Evolutionary conservation across 176 grass and related monocot species (phyloP).

Genomic region (Hsuehochloa calcarea): DNA sequence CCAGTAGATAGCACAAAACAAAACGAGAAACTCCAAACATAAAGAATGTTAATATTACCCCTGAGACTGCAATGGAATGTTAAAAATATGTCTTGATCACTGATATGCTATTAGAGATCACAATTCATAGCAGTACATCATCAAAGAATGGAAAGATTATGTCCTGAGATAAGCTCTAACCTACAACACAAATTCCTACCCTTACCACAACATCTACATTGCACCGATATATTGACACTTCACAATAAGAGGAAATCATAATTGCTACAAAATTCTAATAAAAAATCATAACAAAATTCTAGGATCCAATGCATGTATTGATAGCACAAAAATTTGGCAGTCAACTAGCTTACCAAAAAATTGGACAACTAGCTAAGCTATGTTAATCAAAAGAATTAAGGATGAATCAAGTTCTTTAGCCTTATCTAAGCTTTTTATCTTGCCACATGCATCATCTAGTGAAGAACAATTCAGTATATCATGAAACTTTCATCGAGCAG

Average conservation of each 20-base stretch:
- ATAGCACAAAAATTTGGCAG: no score
- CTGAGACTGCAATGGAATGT: background rate
- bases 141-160: constrained; percentile 29
- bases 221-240: no score
- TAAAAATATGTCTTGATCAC: constrained; percentile 8
- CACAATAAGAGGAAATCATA: no score
- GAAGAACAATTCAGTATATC: constrained; percentile 87
- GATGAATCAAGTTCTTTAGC: constrained; percentile 92
- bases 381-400: constrained; percentile 85
- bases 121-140: constrained; percentile 13
- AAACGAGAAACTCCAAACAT: background rate
- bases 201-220: no score
- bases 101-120: constrained; percentile 22
- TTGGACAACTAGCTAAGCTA: constrained; percentile 31
- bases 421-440: constrained; percentile 75
- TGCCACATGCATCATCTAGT: constrained; percentile 67
- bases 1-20: background rate
- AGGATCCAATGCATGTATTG: no score
- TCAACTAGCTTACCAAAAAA: no score
- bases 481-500: constrained; percentile 94
- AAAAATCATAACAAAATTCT: no score
- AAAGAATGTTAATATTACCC: background rate
- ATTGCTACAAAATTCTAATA: no score
- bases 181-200: no score
- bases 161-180: no score